phyloP scores from a whole-genome alignment of 768 basidiomycete species.

The Auriculariales sp. region DNA sequence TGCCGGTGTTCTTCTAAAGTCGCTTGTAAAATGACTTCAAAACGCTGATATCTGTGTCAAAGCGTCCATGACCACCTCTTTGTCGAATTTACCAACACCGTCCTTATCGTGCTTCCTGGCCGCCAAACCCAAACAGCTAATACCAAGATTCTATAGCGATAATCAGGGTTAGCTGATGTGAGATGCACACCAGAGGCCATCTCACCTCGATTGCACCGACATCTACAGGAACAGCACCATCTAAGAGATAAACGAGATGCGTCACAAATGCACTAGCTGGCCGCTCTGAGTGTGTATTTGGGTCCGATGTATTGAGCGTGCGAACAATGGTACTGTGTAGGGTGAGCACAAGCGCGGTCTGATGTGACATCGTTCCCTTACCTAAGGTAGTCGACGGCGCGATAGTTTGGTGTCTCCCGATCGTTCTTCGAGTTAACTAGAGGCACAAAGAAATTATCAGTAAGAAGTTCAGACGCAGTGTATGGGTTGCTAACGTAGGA shows the following conservation, averaged over 20 bases:
- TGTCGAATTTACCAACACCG: not conserved
- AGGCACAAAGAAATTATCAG: not conserved
- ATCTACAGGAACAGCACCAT: constrained; percentile 49
- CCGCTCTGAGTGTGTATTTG: not conserved
- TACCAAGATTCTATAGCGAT: not conserved
- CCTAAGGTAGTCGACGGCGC: constrained; percentile 73
- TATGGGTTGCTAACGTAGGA: constrained; percentile 48
- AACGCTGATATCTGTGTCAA: not conserved
- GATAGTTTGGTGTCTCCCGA: constrained; percentile 77
- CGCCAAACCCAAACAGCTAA: not conserved
- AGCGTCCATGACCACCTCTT: not conserved
- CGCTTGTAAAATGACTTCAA: too few relatives aligned
- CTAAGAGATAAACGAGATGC: constrained; percentile 66
- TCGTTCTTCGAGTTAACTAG: constrained; percentile 82
- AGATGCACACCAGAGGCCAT: constrained; percentile 3
- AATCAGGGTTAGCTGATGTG: not conserved
- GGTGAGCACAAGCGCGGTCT: not conserved
- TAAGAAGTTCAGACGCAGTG: constrained; percentile 5
- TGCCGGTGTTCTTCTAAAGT: too few relatives aligned
- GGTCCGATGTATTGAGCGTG: constrained; percentile 38
- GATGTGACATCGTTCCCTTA: constrained; percentile 17
- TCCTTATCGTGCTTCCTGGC: not conserved
- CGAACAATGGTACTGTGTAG: constrained; percentile 43
- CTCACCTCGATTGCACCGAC: constrained; percentile 44
- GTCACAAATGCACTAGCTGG: constrained; percentile 73